Evolutionary conservation across 78 protist species (phyloP), one percentile per base, ranked within the genome.

Genomic region (Dictyostelium citrinum): DNA sequence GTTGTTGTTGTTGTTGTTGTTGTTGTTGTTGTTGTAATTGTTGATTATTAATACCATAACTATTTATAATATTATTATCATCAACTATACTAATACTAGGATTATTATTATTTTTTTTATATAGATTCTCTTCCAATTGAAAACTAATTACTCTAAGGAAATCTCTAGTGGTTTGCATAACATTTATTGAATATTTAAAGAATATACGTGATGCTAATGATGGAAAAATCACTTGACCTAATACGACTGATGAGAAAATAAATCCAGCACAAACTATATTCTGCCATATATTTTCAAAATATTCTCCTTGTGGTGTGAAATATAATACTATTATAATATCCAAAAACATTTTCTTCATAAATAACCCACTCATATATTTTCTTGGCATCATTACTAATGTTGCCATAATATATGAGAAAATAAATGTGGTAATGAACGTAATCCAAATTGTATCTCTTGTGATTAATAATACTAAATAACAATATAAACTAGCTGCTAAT

Each of bases 311-410:
- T 29, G 83, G 84, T 77, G 92, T 77, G 24, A 86, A 86, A 35
- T 86, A 86, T 31, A 71, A 71, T 16, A 86, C 29, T 1, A 86
- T 31, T 4, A 77, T 72, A 10, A 86, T 27, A 45, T 86, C 92
- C 4, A 86, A 12, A 11, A 86, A 24, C 17, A 77, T 58, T 77
- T 86, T 86, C 46, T 86, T 86, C 79, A 58, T 51, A 17, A 41
- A 16, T 5, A 86, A 41, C 5, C 35, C 68, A 41, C 37, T 77
- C 35, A 86, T 61, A 12, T 83, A 27, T 41, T 70, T 33, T 17
- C 84, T 76, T 17, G 74, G 35, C n/a, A 74, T n/a, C 27, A 77
- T 49, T 24, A 64, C 72, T 5, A 27, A 20, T 12, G 84, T 24
- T 3, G 31, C 70, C n/a, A 86, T 61, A 5, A 86, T 43, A 29